Conservation (phyloP, 179 eudicot genomes). For the Beta macrorhiza region DNA sequence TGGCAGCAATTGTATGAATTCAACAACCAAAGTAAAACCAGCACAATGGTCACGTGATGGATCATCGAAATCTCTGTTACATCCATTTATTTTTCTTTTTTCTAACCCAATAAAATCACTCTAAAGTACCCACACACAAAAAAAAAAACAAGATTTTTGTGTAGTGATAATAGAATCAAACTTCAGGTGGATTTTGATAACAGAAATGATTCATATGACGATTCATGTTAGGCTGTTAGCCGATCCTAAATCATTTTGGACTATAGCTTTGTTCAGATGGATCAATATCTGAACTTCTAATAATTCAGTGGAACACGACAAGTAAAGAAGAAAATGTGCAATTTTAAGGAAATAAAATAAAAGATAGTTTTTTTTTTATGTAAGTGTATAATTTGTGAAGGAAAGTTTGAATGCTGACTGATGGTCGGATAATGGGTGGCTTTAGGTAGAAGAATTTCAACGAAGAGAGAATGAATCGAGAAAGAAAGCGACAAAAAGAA, state of each 20-base stretch:
- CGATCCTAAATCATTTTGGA: too few relatives aligned
- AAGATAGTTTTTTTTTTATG: too few relatives aligned
- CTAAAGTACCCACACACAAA: neutral
- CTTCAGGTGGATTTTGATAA: neutral
- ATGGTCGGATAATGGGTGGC: neutral
- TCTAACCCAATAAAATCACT: neutral
- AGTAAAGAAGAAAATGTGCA: neutral
- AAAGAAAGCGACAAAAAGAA: neutral
- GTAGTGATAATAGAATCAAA: neutral
- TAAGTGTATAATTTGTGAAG: neutral
- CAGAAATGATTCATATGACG: too few relatives aligned
- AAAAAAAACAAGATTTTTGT: neutral
- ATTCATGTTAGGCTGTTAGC: too few relatives aligned
- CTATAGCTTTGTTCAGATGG: too few relatives aligned
- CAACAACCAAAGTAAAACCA: conserved; percentile 62
- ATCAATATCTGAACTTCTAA: neutral
- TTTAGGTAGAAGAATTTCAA: neutral
- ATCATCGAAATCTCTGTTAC: conserved; percentile 62
- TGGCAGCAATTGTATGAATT: conserved; percentile 52
- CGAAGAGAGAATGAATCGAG: neutral
- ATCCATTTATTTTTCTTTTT: conserved; percentile 32
- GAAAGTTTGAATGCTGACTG: neutral
- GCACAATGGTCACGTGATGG: conserved; percentile 74
- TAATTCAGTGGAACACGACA: conserved; percentile 5
- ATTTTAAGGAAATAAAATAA: too few relatives aligned